Base-by-base conservation (phyloP, 2,329 filamentous ascomycete genomes). In the Setomelanomma holmii region DNA sequence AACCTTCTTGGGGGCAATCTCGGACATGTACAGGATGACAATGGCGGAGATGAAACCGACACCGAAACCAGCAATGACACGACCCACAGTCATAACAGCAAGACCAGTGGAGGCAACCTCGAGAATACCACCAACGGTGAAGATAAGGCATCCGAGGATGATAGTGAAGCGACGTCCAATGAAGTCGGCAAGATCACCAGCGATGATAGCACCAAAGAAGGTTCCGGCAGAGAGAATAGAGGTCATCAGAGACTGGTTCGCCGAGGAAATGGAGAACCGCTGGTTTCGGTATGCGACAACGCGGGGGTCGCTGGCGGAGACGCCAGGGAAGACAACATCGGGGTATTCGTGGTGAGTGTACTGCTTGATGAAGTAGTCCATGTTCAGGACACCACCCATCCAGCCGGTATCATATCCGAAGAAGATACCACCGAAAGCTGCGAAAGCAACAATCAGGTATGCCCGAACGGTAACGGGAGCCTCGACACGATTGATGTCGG, bases 391-490 rank as follows among this genome's bases (percentile, higher is more conserved):
- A 76, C 86, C 86, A 72, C 86, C 86, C 80, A 90, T 89, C 79
- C 89, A 90, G 67, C 89, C 89, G 36, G 88, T 89, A 70, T 92
- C 89, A 76, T 90, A 92, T 51, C 89, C 89, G 76, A 90, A 89
- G 82, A 55, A 53, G 78, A 90, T 89, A 67, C 79, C 79, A 63
- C 79, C 79, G 58, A 81, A 80, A 20, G 79, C 76, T 39, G 78
- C 79, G 53, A 80, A 80, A 27, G 76, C 77, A 70, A 78, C 78
- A 46, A 80, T 75, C 47, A 78, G 63, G 63, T 78, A 79, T 53
- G 78, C 77, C 56, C 78, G 78, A 55, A 76, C 65, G 16, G 78
- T 81, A 41, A 81, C 78, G 30, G 79, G 79, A 14, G 79, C 79
- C 64, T 81, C 79, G 67, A 89, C 79, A 67, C 82, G 82, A 63